These are phyloP conservation scores for Calonectria pseudoreteaudii DNA, from an alignment of 2,329 filamentous ascomycete species.

Conservation along the genomic window DNA sequence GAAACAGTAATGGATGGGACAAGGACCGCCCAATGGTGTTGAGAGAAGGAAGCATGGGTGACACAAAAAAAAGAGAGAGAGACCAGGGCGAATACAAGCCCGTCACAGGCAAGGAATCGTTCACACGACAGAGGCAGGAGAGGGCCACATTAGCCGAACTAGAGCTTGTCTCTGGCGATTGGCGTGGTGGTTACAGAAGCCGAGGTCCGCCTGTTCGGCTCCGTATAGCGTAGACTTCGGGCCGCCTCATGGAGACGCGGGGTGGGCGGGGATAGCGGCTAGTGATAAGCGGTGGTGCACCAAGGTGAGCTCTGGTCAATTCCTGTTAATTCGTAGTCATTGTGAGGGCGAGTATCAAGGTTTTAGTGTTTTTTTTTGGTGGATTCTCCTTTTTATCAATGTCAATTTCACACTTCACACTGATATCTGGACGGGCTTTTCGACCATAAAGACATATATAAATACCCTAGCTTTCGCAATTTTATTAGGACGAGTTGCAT, in stretches of 20 bases:
- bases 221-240: slow-evolving; percentile 27
- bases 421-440: no score
- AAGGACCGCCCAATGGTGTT: slow-evolving; percentile 27
- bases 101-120: not conserved
- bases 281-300: slow-evolving; percentile 3
- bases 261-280: slow-evolving; percentile 11
- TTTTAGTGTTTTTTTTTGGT: not conserved
- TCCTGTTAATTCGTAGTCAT: not conserved
- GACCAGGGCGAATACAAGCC: not conserved
- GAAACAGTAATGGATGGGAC: slow-evolving; percentile 18
- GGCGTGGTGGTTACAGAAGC: slow-evolving; percentile 17
- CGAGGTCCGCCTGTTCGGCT: slow-evolving; percentile 38
- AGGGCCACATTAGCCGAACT: slow-evolving; percentile 13
- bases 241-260: slow-evolving; percentile 12
- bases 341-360: rapidly evolving
- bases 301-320: not conserved
- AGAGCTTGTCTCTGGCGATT: slow-evolving; percentile 27
- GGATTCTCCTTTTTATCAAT: not conserved
- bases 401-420: not conserved
- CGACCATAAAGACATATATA: no score
- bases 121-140: not conserved
- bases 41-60: slow-evolving; percentile 31
- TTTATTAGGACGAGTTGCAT: not conserved
- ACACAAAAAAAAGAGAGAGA: no score
- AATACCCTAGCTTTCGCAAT: no score